phyloP scores from a whole-genome alignment of 805 yeast species.

The Candida ficus region DNA sequence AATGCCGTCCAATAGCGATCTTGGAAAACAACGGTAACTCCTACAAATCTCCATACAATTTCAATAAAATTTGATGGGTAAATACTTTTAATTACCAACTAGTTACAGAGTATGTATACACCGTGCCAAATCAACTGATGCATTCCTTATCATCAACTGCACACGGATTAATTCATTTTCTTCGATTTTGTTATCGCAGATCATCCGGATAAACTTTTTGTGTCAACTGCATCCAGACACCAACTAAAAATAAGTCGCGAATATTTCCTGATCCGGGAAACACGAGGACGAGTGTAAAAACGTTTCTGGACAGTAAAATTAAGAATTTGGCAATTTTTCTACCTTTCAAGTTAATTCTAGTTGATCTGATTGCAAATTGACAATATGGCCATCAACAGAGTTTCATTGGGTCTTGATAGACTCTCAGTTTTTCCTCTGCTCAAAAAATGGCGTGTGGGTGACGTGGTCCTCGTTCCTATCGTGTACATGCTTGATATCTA shows the following conservation, averaged over 20 bases:
- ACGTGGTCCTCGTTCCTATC: slow-evolving; percentile 28
- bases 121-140: too few species aligned
- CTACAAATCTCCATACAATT: too few species aligned
- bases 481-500: slow-evolving; percentile 29
- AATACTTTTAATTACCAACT: too few species aligned
- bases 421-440: slow-evolving; percentile 18
- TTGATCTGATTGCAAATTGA: background rate
- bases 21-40: too few species aligned
- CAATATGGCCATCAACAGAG: slow-evolving; percentile 24
- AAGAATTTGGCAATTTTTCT: background rate
- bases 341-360: background rate
- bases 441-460: slow-evolving; percentile 36
- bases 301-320: background rate
- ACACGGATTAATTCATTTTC: too few species aligned
- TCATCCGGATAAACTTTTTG: background rate
- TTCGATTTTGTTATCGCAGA: too few species aligned
- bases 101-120: too few species aligned
- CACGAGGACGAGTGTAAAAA: background rate
- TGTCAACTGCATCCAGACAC: background rate
- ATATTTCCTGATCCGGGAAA: background rate
- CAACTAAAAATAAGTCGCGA: too few species aligned
- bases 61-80: too few species aligned
- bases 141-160: too few species aligned
- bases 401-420: slow-evolving; percentile 22
- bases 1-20: too few species aligned